Conservation (phyloP, 345 rosid genomes). For the Firmiana major region DNA sequence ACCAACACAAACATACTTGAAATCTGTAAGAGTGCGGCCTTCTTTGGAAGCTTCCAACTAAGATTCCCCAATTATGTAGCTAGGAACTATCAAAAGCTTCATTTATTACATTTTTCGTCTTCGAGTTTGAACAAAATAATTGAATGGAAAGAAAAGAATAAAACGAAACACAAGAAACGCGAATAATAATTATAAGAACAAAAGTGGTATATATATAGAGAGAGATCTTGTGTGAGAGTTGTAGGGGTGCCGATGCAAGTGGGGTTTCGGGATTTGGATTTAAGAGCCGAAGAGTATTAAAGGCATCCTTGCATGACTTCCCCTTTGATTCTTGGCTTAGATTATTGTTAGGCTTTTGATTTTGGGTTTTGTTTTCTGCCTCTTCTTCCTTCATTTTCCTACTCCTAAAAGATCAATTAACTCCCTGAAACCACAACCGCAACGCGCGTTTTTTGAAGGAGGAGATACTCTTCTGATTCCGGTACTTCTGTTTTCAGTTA, state of each 20-base stretch:
- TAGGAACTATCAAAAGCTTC: slow-evolving; percentile 30
- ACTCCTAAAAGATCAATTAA: not conserved
- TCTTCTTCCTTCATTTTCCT: slow-evolving; percentile 18
- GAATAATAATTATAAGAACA: not conserved
- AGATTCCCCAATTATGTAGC: slow-evolving; percentile 31
- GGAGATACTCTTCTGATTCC: too few relatives aligned
- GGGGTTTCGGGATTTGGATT: slow-evolving; percentile 35
- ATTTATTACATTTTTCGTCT: slow-evolving; percentile 2
- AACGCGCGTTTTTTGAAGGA: too few relatives aligned
- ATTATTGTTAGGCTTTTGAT: slow-evolving; percentile 16
- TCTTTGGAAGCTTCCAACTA: slow-evolving; percentile 41
- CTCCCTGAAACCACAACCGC: not conserved
- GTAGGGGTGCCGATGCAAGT: slow-evolving; percentile 44
- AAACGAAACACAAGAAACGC: not conserved
- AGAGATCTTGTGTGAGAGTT: slow-evolving; percentile 35
- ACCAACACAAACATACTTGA: slow-evolving; percentile 45
- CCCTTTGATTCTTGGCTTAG: slow-evolving; percentile 21
- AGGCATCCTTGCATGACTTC: slow-evolving; percentile 50
- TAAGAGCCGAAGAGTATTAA: slow-evolving; percentile 35
- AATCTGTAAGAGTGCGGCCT: slow-evolving; percentile 32
- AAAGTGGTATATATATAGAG: not conserved
- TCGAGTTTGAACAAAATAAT: not conserved
- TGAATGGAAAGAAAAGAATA: not conserved
- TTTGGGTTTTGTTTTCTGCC: not conserved
- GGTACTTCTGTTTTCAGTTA: too few relatives aligned